Evolutionary conservation across 2,329 filamentous ascomycete genomes (phyloP).

Genomic region (Apiospora aurea): DNA sequence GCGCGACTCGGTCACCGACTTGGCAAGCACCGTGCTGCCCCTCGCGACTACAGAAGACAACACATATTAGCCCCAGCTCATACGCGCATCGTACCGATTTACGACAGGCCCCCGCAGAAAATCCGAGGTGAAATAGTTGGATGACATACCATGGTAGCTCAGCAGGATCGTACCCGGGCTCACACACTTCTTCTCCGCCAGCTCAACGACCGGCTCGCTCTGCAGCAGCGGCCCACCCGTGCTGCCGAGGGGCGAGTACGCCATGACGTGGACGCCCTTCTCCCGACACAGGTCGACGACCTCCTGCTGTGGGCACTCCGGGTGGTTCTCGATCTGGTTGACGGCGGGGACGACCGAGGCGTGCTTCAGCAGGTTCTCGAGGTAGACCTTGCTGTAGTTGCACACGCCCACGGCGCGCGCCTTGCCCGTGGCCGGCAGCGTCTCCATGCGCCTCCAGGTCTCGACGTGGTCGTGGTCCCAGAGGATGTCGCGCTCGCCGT

Average conservation of each 20-base stretch:
- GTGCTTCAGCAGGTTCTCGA: conserved; percentile 60
- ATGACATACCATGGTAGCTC: conserved; percentile 79
- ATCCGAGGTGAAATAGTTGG: no score
- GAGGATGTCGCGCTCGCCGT: conserved; percentile 78
- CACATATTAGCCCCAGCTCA: conserved; percentile 38
- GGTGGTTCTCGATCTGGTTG: conserved; percentile 80
- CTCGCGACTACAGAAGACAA: conserved; percentile 61
- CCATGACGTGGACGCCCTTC: conserved; percentile 75
- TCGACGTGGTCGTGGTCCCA: conserved; percentile 73
- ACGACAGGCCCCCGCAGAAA: no score
- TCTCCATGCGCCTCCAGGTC: conserved; percentile 81
- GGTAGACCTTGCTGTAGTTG: conserved; percentile 65
- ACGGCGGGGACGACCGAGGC: conserved; percentile 66
- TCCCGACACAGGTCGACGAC: conserved; percentile 72
- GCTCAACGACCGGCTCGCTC: conserved; percentile 66
- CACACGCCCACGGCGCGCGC: conserved; percentile 60
- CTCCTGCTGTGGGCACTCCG: conserved; percentile 73
- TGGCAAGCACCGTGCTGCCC: conserved; percentile 74
- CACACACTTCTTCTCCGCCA: conserved; percentile 69
- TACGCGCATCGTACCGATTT: no score
- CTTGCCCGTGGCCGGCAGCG: conserved; percentile 66
- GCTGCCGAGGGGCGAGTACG: conserved; percentile 73
- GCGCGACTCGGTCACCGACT: conserved; percentile 72
- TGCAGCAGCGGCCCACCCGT: conserved; percentile 70
- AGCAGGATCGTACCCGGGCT: conserved; percentile 70